Conservation (phyloP, 805 yeast species). For the Suhomyces sp. region DNA sequence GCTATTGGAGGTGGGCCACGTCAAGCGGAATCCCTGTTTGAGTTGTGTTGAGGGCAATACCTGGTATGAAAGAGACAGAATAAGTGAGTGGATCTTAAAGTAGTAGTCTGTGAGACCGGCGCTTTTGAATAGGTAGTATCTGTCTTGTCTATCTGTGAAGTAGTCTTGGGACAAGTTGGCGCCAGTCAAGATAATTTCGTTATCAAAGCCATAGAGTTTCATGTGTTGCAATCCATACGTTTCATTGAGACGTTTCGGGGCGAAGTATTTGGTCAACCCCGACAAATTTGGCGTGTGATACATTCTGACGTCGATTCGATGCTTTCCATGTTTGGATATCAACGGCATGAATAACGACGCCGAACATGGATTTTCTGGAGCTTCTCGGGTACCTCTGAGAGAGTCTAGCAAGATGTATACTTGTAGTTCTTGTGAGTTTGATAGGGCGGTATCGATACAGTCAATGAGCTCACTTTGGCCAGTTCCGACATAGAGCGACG, state of each 20-base stretch:
- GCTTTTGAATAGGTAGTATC: constrained; percentile 74
- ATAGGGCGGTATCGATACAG: constrained; percentile 59
- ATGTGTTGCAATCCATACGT: constrained; percentile 94
- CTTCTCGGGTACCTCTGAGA: constrained; percentile 88
- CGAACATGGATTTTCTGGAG: constrained; percentile 66
- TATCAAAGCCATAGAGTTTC: constrained; percentile 94
- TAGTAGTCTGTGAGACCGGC: constrained; percentile 66
- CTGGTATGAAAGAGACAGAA: constrained; percentile 69
- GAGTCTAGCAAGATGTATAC: constrained; percentile 82
- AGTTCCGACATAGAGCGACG: constrained; percentile 85
- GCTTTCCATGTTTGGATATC: constrained; percentile 58
- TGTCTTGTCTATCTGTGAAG: constrained; percentile 91
- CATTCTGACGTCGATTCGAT: constrained; percentile 74
- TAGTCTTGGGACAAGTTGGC: constrained; percentile 91
- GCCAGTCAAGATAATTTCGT: constrained; percentile 83
- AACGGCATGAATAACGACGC: constrained; percentile 72
- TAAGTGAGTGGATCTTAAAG: constrained; percentile 61
- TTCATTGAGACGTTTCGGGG: constrained; percentile 87
- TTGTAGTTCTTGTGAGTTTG: constrained; percentile 54
- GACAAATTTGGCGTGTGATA: constrained; percentile 85
- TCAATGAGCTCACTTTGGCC: constrained; percentile 71
- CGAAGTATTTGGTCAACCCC: constrained; percentile 59
- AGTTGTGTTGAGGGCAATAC: constrained; percentile 44
- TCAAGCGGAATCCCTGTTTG: constrained; percentile 50
- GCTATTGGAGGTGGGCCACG: constrained; percentile 72